Base-by-base conservation (phyloP, 2,329 filamentous ascomycete genomes). In the Neodidymelliopsis sp. region DNA sequence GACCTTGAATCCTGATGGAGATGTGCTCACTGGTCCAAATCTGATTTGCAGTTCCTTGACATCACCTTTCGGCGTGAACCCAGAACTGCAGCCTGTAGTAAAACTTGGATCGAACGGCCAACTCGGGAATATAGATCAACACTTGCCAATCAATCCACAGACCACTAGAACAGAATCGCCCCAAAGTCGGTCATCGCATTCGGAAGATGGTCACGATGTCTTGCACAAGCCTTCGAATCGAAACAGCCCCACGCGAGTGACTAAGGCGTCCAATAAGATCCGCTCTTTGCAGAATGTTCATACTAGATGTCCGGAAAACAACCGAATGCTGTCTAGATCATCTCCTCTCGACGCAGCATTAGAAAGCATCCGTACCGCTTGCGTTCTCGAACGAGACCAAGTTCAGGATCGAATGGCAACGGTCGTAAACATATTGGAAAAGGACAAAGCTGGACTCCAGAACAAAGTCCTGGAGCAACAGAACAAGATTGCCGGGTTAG, bases 241-340 rank as follows among this genome's bases (percentile, higher is more conserved):
- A 4, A 25, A 13, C 13, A 30, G 33, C 6, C 10, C 46, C 18
- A 30, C 30, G 16, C 45, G 45, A 33, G 45, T 65, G 6, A 24
- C 18, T 4, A 62, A 63, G 24, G 8, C 42, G 4, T 54, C 34
- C 16, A 49, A 44, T 27, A 56, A 56, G n/a, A 20, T 8, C 13
- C 42, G 44, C n/a, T 6, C 12, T 9, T 6, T 23, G 12, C 42
- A 37, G 6, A 31, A 18, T 5, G 0, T 18, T 4, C 15, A 11
- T 2, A 13, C 25, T 2, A 20, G 33, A 16, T 11, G 6, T 9
- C 34, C 13, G 13, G 13, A 3, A 1, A n/a, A 3, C 2, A n/a
- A 9, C 0, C 39, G 47, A n/a, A 19, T 2, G 11, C 2, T 23
- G 20, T 12, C 23, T 5, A 19, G 6, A 8, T 11, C 13, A 7